Conservation (phyloP, 2,329 filamentous ascomycete species). For the Colletotrichum gigasporum region DNA sequence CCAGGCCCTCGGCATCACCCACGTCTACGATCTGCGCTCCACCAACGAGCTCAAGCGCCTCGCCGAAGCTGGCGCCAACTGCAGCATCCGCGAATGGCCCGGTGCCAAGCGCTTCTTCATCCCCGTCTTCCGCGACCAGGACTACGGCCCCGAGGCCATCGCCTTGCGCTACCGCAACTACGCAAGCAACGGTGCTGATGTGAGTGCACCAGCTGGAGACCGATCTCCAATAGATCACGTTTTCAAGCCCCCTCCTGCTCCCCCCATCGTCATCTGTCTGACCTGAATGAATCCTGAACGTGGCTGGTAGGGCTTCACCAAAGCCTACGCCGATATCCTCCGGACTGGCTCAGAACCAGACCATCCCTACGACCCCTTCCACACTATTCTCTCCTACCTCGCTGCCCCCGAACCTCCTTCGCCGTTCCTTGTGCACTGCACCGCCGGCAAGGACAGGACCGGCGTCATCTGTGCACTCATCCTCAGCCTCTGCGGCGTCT, state of each 20-base stretch:
- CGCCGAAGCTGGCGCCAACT: slow-evolving; percentile 33
- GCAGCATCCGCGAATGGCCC: slow-evolving; percentile 39
- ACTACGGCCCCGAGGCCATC: slow-evolving; percentile 70
- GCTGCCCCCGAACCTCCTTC: slow-evolving; percentile 46
- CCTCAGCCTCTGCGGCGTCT: slow-evolving; percentile 70
- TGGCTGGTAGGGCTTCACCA: slow-evolving; percentile 63
- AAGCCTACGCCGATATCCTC: slow-evolving; percentile 72
- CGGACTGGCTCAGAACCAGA: slow-evolving; percentile 51
- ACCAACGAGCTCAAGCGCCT: slow-evolving; percentile 63
- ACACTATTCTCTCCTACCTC: slow-evolving; percentile 64
- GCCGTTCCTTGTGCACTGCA: slow-evolving; percentile 76
- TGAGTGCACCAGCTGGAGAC: slow-evolving; percentile 5
- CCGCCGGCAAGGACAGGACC: slow-evolving; percentile 81
- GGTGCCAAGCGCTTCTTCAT: slow-evolving; percentile 63
- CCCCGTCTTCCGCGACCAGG: slow-evolving; percentile 71
- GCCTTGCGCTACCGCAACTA: slow-evolving; percentile 70
- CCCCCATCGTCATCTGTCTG: neutral
- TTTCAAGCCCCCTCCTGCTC: neutral
- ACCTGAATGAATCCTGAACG: slow-evolving; percentile 17
- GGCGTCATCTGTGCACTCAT: slow-evolving; percentile 75
- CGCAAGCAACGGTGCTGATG: slow-evolving; percentile 57
- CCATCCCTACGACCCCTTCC: slow-evolving; percentile 51
- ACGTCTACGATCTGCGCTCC: slow-evolving; percentile 76
- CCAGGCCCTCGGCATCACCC: slow-evolving; percentile 65
- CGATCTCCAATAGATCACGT: neutral